Base-by-base conservation (phyloP, 106 monocot species). In the Iris macrosiphon region DNA sequence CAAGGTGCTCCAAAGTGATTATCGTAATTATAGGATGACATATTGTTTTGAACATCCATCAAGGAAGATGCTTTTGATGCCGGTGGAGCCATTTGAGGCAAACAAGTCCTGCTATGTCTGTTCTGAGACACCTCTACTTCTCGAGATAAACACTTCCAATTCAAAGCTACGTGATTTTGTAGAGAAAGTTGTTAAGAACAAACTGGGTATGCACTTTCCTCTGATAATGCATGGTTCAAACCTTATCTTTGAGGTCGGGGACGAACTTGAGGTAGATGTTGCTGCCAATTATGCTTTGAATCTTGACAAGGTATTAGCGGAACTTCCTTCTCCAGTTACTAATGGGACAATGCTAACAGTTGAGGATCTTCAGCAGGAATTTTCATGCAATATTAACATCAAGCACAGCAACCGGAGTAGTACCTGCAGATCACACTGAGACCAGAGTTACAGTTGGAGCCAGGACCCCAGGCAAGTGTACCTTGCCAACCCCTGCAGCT, bases 101-200 rank as follows among this genome's bases (percentile, higher is more conserved):
- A 96, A 90, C 35, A 85, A 79, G 61, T 89, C 86, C 13, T 96
- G 96, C 49, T 96, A 96, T 70, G 96, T 96, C 43, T 96, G 89
- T 61, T 89, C 96, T 47, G 85, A 96, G 96, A 82, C 82, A 43
- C 74, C 79, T 26, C 59, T 89, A 15, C 57, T 86, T 35, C 71
- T 96, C 63, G 96, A 96, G 66, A 61, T 90, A n/a, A 86, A 96
- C 54, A 85, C 89, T 37, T 33, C 33, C 12, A 67, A 72, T 5
- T 72, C 76, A 37, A 95, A 79, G 53, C 40, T 95, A 26, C 71
- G 84, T 44, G 95, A 95, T 29, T 71, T 95, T 61, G 62, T 95
- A 40, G 95, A 95, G 40, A 89, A 85, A 51, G 75, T 95, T 51
- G 71, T 89, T 3, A 85, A 69, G 52, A 81, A 55, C 29, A 95